phyloP scores from a whole-genome alignment of 768 basidiomycete species.

The Nidularia pulvinata region DNA sequence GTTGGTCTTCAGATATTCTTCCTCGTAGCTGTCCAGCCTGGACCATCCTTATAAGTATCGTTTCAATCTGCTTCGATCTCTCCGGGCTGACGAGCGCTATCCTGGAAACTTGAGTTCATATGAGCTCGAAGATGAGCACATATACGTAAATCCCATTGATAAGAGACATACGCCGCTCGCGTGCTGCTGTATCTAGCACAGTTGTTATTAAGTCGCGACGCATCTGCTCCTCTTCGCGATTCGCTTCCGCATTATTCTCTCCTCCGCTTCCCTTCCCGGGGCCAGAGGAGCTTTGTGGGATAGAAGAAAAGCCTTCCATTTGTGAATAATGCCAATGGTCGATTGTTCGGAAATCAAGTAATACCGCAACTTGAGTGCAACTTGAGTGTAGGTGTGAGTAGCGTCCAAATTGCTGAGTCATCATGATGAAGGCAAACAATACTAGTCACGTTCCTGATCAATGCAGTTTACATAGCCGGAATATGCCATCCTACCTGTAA shows the following conservation, averaged over 20 bases:
- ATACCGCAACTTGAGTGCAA: too few species aligned
- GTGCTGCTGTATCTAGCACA: slow-evolving; percentile 73
- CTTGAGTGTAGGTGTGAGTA: too few species aligned
- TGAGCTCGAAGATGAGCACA: neutral
- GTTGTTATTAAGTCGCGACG: slow-evolving; percentile 77
- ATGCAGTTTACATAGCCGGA: too few species aligned
- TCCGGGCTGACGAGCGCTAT: slow-evolving; percentile 87
- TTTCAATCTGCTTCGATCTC: slow-evolving; percentile 79
- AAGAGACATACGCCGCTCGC: slow-evolving; percentile 71
- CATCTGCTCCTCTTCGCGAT: slow-evolving; percentile 73
- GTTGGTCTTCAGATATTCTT: slow-evolving; percentile 74
- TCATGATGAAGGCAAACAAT: too few species aligned
- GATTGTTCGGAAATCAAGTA: too few species aligned
- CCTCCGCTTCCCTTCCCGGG: too few species aligned
- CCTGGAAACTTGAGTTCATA: slow-evolving; percentile 62
- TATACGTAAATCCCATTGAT: too few species aligned
- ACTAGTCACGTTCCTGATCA: too few species aligned
- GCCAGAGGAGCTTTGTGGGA: too few species aligned
- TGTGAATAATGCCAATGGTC: too few species aligned
- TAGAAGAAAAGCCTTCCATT: slow-evolving; percentile 1
- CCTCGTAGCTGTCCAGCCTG: slow-evolving; percentile 81
- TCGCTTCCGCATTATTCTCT: slow-evolving; percentile 30
- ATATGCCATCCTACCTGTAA: too few species aligned
- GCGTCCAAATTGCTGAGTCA: too few species aligned
- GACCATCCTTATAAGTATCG: slow-evolving; percentile 78